Percentiles rank a stretch among this genome's conserved stretches.
These are phyloP conservation scores for Backusella sp. DNA, from an alignment of 192 early-diverging fungal species.

Conservation along the genomic window DNA sequence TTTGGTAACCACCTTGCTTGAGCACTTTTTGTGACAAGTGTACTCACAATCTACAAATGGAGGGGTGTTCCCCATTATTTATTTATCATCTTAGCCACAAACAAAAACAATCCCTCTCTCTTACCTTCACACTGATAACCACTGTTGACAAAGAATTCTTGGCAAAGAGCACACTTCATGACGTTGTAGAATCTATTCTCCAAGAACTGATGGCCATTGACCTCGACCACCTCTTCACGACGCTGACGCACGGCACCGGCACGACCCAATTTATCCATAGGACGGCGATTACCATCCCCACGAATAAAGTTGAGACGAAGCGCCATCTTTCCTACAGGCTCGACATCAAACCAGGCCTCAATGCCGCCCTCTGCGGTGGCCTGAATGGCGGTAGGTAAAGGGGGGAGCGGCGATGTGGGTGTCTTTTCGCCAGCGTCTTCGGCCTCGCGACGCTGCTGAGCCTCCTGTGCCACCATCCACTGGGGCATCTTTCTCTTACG, in stretches of 20 bases:
- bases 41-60: slow-evolving; percentile 80
- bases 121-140: slow-evolving; percentile 91
- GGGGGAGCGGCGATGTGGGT: neutral
- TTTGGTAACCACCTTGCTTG: slow-evolving; percentile 78
- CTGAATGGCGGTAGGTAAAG: neutral
- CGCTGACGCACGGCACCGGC: slow-evolving; percentile 71
- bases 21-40: slow-evolving; percentile 90
- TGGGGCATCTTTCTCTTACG: slow-evolving; percentile 66
- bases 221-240: slow-evolving; percentile 79
- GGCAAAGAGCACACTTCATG: slow-evolving; percentile 97
- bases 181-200: slow-evolving; percentile 90
- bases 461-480: slow-evolving; percentile 45
- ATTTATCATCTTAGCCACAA: slow-evolving; percentile 10
- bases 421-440: neutral
- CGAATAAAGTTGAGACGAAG: slow-evolving; percentile 80
- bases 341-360: slow-evolving; percentile 88
- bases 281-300: slow-evolving; percentile 46
- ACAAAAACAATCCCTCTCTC: slow-evolving; percentile 15
- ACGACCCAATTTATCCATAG: slow-evolving; percentile 66
- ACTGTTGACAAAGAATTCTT: slow-evolving; percentile 89
- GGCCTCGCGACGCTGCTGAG: slow-evolving; percentile 14
- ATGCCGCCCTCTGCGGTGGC: slow-evolving; percentile 45
- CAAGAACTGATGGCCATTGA: slow-evolving; percentile 93
- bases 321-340: slow-evolving; percentile 86
- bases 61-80: slow-evolving; percentile 3